These are phyloP conservation scores for Agastache rugosa DNA, from an alignment of 257 asterid species.

Conservation along the genomic window DNA sequence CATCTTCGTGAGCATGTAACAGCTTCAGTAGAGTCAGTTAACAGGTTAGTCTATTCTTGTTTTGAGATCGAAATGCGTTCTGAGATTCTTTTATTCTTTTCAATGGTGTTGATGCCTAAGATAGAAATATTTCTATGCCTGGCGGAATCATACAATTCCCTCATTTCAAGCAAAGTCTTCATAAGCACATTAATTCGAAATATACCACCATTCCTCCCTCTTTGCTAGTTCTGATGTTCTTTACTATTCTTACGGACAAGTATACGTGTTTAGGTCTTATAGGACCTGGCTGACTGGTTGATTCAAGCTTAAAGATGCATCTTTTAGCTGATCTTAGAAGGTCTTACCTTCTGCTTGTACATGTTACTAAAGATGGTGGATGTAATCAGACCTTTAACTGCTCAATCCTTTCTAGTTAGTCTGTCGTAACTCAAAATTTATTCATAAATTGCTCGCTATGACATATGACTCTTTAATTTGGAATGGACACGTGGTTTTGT, in stretches of 20 bases:
- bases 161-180: conserved; percentile 21
- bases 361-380: conserved; percentile 6
- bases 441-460: conserved; percentile 5
- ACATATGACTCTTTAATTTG: not conserved
- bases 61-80: conserved; percentile 33
- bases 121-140: conserved; percentile 16
- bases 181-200: conserved; percentile 2
- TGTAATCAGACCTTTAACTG: not conserved
- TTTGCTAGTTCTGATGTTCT: not conserved
- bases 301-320: conserved; percentile 14
- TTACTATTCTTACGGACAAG: conserved; percentile 3
- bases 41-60: conserved; percentile 70
- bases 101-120: conserved; percentile 30
- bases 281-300: conserved; percentile 10
- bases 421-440: conserved; percentile 6
- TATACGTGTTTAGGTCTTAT: conserved; percentile 1
- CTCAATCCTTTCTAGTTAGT: conserved; percentile 8
- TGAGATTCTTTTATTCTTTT: conserved; percentile 28
- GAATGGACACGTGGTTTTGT: not conserved
- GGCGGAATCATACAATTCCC: conserved; percentile 19
- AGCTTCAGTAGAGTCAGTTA: conserved; percentile 82
- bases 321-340: conserved; percentile 3
- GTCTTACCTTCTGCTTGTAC: conserved; percentile 24
- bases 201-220: not conserved
- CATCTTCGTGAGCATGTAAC: conserved; percentile 88